Evolutionary conservation across 306 rosid species (phyloP).

Genomic region (Castanea mollissima): DNA sequence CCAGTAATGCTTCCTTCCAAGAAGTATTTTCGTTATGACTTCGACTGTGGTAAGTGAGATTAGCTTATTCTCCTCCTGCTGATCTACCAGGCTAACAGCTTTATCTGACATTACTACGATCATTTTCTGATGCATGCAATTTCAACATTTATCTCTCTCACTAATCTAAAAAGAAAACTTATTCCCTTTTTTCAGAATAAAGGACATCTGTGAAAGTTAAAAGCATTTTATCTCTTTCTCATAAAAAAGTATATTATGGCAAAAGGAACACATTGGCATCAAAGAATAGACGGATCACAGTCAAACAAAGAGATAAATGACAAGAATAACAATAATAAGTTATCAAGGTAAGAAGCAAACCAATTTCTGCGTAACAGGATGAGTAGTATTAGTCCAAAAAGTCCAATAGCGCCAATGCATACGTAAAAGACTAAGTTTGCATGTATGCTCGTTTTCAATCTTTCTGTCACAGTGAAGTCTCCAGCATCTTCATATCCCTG

Average conservation of each 20-base stretch:
- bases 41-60: not conserved
- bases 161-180: too few species aligned
- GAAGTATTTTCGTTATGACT: not conserved
- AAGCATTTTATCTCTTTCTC: not conserved
- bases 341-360: constrained; percentile 47
- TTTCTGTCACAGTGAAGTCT: constrained; percentile 75
- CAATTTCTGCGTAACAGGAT: constrained; percentile 48
- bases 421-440: constrained; percentile 78
- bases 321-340: not conserved
- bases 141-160: not conserved
- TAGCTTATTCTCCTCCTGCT: not conserved
- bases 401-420: constrained; percentile 57
- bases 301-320: constrained; percentile 11
- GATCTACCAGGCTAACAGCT: not conserved
- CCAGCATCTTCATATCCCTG: constrained; percentile 99
- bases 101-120: not conserved
- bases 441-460: constrained; percentile 82
- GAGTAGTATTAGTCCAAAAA: constrained; percentile 71
- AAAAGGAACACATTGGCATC: not conserved
- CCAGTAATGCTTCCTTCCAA: not conserved
- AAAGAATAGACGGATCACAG: not conserved
- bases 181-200: not conserved
- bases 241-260: not conserved
- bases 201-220: not conserved
- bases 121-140: not conserved